Evolutionary conservation across 208 protist genomes (phyloP).

Genomic region (Acanthamoeba royreba): DNA sequence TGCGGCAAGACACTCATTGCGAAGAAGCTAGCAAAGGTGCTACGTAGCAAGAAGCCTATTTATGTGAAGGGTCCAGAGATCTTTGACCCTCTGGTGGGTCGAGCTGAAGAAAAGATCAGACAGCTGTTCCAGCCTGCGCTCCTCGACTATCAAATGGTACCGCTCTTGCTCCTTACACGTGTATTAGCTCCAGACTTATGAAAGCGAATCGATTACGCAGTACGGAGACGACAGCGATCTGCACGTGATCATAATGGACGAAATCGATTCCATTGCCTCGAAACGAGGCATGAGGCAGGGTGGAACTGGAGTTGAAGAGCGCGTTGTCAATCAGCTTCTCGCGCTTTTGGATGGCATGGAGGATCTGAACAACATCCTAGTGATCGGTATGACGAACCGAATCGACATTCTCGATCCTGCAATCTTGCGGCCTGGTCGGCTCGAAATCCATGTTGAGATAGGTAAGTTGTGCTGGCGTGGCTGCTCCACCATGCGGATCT

Average conservation of each 20-base stretch:
- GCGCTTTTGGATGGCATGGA: conserved; percentile 98
- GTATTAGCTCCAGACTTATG: too few species aligned
- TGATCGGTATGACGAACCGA: conserved; percentile 99
- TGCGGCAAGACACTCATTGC: conserved; percentile 98
- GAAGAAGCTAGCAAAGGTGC: conserved; percentile 96
- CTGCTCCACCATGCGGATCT: too few species aligned
- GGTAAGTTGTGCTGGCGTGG: too few species aligned
- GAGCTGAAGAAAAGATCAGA: conserved; percentile 89
- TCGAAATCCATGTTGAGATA: conserved; percentile 96
- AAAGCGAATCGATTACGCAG: conserved; percentile 92
- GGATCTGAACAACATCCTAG: conserved; percentile 95
- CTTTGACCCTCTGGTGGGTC: conserved; percentile 92
- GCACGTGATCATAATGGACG: conserved; percentile 99
- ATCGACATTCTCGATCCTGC: conserved; percentile 98
- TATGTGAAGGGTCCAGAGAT: conserved; percentile 89
- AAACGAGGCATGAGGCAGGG: conserved; percentile 82
- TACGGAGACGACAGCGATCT: conserved; percentile 88
- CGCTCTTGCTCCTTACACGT: too few species aligned
- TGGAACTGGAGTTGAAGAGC: conserved; percentile 91
- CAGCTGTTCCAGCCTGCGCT: conserved; percentile 89
- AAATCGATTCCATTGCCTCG: conserved; percentile 97
- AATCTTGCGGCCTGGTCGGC: conserved; percentile 95
- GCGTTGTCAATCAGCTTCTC: conserved; percentile 98
- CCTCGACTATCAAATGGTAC: conserved; percentile 89
- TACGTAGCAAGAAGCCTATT: conserved; percentile 86